Evolutionary conservation across 2,329 filamentous ascomycete genomes (phyloP).

Genomic region (Monosporascus sp.): DNA sequence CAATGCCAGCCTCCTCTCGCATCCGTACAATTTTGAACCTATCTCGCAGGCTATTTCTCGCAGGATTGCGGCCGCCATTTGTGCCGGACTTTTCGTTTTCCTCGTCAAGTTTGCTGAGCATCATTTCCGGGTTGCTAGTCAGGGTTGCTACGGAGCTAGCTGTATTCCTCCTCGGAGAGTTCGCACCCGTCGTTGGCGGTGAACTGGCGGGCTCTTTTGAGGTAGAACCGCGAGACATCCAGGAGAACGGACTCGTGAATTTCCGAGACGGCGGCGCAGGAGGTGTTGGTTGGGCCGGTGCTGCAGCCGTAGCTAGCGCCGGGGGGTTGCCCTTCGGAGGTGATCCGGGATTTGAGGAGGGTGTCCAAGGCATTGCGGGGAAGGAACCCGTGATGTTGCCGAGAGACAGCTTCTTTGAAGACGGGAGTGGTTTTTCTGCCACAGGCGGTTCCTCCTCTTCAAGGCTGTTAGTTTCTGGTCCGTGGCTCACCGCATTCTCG

Average conservation of each 20-base stretch:
- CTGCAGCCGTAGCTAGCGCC: conserved; percentile 24
- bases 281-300: conserved; percentile 28
- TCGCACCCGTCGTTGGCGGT: conserved; percentile 36
- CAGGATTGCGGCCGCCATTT: conserved; percentile 38
- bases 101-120: conserved; percentile 71
- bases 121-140: conserved; percentile 75
- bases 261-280: conserved; percentile 53
- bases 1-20: conserved; percentile 63
- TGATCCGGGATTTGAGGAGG: conserved; percentile 42
- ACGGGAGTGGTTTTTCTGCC: not conserved
- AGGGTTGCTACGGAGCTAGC: conserved; percentile 74
- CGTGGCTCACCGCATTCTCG: not conserved
- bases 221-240: conserved; percentile 66
- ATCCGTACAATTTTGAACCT: conserved; percentile 73
- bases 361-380: conserved; percentile 68
- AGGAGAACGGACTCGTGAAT: conserved; percentile 81
- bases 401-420: conserved; percentile 54
- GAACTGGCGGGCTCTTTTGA: conserved; percentile 49
- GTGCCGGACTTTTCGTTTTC: conserved; percentile 47
- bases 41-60: conserved; percentile 65
- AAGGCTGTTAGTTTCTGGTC: conserved; percentile 1
- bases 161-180: conserved; percentile 63
- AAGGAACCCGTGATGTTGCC: conserved; percentile 69
- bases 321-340: conserved; percentile 39
- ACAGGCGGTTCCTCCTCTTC: conserved; percentile 5